Evolutionary conservation across 2,329 filamentous ascomycete genomes (phyloP).

Genomic region (Helotiales sp.): DNA sequence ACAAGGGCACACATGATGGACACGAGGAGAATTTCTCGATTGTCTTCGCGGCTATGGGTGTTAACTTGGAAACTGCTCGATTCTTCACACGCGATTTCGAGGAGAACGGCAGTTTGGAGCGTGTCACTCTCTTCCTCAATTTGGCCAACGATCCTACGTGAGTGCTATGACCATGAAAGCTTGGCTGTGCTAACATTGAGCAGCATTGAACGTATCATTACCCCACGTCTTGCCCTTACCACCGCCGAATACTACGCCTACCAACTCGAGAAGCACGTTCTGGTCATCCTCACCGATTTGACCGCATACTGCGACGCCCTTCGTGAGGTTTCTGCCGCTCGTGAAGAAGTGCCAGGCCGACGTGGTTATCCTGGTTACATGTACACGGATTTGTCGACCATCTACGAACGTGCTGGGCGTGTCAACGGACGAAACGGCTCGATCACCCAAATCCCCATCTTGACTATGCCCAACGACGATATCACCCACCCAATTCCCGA

Average conservation of each 20-base stretch:
- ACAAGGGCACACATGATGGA: constrained; percentile 93
- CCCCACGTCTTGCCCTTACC: constrained; percentile 93
- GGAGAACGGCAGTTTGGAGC: constrained; percentile 98
- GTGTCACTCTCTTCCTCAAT: constrained; percentile 96
- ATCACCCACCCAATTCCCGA: constrained; percentile 99
- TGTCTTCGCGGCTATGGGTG: constrained; percentile 99
- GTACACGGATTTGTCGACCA: constrained; percentile 99
- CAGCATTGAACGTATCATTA: constrained; percentile 99
- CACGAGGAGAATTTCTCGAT: constrained; percentile 99
- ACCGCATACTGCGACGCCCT: constrained; percentile 98
- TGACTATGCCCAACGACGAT: constrained; percentile 99
- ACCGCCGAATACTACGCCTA: constrained; percentile 99
- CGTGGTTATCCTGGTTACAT: constrained; percentile 99
- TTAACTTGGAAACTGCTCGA: constrained; percentile 96
- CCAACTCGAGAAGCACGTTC: constrained; percentile 98
- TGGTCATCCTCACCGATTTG: constrained; percentile 97
- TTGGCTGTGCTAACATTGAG: constrained; percentile 17
- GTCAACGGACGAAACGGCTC: constrained; percentile 95
- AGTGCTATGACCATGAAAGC: constrained; percentile 37
- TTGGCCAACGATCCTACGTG: constrained; percentile 98
- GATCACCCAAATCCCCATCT: constrained; percentile 97
- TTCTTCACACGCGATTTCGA: constrained; percentile 99
- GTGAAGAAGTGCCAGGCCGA: constrained; percentile 98
- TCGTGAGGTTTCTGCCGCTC: constrained; percentile 94
- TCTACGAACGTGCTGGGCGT: constrained; percentile 98